Evolutionary conservation across 768 basidiomycete species (phyloP), one percentile per base, ranked within the genome.

Genomic region (Suillus placidus): DNA sequence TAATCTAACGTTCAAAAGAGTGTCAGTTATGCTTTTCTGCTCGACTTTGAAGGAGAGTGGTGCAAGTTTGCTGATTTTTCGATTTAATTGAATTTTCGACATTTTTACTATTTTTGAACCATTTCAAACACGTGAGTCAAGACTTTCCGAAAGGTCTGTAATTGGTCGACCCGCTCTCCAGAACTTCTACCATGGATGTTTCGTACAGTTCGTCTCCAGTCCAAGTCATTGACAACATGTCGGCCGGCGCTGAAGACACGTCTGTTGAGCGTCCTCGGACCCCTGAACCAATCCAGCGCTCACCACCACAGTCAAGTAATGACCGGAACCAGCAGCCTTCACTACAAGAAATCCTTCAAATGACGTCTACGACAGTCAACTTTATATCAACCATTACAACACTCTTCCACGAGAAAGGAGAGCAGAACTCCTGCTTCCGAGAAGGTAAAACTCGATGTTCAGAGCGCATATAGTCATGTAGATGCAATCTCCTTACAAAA

Each of bases 261-360:
- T 38, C 38, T 38, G 5, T 18, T n/a, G 57, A 58, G 3, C 14
- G 7, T 18, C 57, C 37, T 38, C 37, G 9, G 23, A 26, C 57
- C 26, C 23, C 57, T 26, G 57, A 58, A 58, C 37, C 23, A 40
- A 38, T 38, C 26, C 57, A 38, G 8, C 37, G 1, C 37, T 18
- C 23, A 58, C 23, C 4, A 18, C 37, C 9, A 58, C 23, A 40
- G 37, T 14, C 35, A 26, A 57, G 35, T 8, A 37, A n/a, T 57
- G 37, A 30, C 16, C 57, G 26, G 23, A 26, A 18, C 37, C 38
- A 26, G 23, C 14, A 3, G 2, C 57, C 57, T 58, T 58, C 57
- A 9, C 37, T 58, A 38, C 57, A 58, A 40, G 57, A 58, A 40
- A 58, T 58, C 57, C 57, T 58, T 38, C 57, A 58, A 58, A 58